Conservation (phyloP, 2,329 filamentous ascomycete species). For the Beauveria medogensis region DNA sequence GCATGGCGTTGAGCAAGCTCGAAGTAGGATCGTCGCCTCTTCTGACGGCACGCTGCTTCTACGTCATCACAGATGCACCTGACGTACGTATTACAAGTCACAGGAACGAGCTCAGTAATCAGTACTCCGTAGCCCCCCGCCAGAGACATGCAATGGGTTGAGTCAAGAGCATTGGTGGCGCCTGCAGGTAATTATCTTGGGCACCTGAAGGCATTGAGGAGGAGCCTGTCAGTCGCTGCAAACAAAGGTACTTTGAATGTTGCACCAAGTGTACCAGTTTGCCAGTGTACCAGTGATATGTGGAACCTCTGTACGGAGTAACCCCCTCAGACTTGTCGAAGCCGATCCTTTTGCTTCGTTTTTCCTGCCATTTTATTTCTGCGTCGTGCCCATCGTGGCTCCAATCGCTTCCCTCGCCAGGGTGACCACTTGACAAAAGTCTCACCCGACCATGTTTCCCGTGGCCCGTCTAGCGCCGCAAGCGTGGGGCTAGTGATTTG, state of each 20-base stretch:
- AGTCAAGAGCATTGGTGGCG: too few relatives aligned
- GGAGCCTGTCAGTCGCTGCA: too few relatives aligned
- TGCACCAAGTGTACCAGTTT: too few relatives aligned
- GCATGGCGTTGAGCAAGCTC: neutral
- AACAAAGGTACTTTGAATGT: too few relatives aligned
- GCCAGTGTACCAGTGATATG: too few relatives aligned
- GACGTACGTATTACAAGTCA: neutral
- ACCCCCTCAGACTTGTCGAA: neutral
- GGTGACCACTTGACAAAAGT: neutral
- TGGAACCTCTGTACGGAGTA: neutral
- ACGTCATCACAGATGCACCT: neutral
- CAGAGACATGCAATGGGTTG: too few relatives aligned
- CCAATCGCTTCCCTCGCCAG: neutral
- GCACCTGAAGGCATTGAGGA: too few relatives aligned
- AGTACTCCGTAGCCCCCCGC: too few relatives aligned
- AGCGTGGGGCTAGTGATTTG: neutral
- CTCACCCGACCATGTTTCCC: too few relatives aligned
- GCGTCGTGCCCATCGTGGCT: too few relatives aligned
- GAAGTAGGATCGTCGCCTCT: conserved; percentile 5
- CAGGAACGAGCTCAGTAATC: neutral
- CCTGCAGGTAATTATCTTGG: too few relatives aligned
- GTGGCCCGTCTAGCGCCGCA: neutral
- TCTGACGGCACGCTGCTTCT: neutral
- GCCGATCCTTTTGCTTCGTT: neutral
- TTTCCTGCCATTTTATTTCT: neutral